These are phyloP conservation scores for Plectosphaerella cucumerina DNA, from an alignment of 2,329 filamentous ascomycete species.

Conservation along the genomic window DNA sequence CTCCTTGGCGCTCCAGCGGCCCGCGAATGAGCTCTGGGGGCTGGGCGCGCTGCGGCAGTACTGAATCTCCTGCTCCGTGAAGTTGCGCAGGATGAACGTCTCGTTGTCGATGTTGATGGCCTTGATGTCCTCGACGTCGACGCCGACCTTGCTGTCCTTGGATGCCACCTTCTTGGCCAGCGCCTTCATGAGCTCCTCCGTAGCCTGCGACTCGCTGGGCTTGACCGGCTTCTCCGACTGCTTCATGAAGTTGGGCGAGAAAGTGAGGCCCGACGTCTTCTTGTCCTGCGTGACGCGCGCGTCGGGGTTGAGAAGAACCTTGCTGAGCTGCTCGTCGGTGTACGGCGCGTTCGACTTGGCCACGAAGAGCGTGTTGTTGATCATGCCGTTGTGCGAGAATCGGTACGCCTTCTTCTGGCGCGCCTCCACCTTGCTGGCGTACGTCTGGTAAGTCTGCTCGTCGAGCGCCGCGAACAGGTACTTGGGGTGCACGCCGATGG, in stretches of 20 bases:
- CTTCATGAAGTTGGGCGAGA: conserved; percentile 66
- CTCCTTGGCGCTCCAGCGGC: conserved; percentile 96
- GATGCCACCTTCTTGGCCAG: conserved; percentile 61
- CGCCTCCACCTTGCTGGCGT: conserved; percentile 83
- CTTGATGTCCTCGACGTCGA: conserved; percentile 87
- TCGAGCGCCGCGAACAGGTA: conserved; percentile 96
- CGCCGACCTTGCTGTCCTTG: conserved; percentile 75
- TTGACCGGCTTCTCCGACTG: conserved; percentile 51
- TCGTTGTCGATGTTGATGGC: conserved; percentile 91
- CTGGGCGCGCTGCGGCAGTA: conserved; percentile 80
- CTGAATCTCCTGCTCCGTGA: conserved; percentile 75
- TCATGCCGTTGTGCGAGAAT: conserved; percentile 96
- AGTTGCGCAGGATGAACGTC: conserved; percentile 92
- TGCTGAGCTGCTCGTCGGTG: conserved; percentile 77
- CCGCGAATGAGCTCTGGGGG: conserved; percentile 87
- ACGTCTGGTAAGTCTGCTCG: conserved; percentile 73
- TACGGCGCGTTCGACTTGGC: conserved; percentile 92
- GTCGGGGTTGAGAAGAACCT: conserved; percentile 90
- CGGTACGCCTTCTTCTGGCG: conserved; percentile 98
- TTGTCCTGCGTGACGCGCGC: conserved; percentile 82
- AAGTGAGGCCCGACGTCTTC: conserved; percentile 77
- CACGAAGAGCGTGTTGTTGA: conserved; percentile 97
- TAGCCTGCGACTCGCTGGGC: conserved; percentile 53
- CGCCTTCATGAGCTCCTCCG: conserved; percentile 71
- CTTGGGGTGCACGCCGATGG: conserved; percentile 92